Evolutionary conservation across 179 eudicot species (phyloP), one percentile per base, ranked within the genome.

Genomic region (Corrigiola litoralis): DNA sequence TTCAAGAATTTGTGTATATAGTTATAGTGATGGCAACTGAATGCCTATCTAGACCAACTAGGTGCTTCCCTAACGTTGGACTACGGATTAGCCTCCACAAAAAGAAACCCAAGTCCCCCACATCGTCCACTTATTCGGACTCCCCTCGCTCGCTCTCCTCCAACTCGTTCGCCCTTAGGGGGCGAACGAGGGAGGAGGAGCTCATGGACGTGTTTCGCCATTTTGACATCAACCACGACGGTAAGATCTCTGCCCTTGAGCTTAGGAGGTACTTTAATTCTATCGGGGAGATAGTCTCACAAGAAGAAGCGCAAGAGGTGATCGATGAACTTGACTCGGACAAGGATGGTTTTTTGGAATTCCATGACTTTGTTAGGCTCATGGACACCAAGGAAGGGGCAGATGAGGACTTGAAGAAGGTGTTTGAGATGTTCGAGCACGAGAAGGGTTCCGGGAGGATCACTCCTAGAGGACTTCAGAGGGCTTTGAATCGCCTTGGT

Each of bases 391-490:
- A 67, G 40, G 79, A 79, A 1, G 84, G 74, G 0, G 77, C 33
- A 6, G 65, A 79, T 16, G 77, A 68, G 20, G 91, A 81, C 14
- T 24, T 86, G 31, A 84, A 82, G 81, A 75, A 77, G 48, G 96
- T 84, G 2, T 88, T 88, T 63, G 87, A 81, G 75, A 76, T 68
- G 77, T 88, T 82, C 37, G 96, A 86, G 76, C 58, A 80, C 10
- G 83, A 84, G 38, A 88, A 82, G 40, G 96, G 96, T 33, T 75
- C 74, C 0, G 96, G 92, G 7, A 69, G 80, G 68, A 88, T 88
- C 8, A 88, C 89, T 12, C 86, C 96, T 1, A 82, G 63, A 40
- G 84, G 96, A 42, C 78, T 88, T 72, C 91, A 86, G 41, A 80
- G 79, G 56, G 78, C 80, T 27, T 61, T 88, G 48, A 67, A 64